A percentile compares a stretch with the other conserved stretches of the same genome.
Evolutionary conservation across 148 eudicot genomes (phyloP).

Genomic region (Vaccinium corymbosum): DNA sequence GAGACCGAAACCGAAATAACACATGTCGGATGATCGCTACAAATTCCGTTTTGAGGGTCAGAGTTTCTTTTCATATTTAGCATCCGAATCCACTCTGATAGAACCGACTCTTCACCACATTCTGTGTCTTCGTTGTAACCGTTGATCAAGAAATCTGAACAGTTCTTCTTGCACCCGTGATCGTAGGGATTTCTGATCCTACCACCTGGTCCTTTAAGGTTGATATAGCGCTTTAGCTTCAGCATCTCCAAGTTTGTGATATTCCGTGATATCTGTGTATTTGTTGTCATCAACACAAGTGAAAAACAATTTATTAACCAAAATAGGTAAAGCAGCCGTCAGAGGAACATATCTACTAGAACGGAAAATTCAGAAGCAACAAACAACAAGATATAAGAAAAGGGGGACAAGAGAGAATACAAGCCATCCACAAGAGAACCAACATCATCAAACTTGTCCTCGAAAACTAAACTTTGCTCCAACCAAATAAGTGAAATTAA

Average conservation of each 20-base stretch:
- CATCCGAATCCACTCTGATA: constrained; percentile 60
- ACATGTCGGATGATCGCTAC: no score
- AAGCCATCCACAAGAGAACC: background rate
- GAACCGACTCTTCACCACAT: constrained; percentile 41
- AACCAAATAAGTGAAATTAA: no score
- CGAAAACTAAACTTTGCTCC: no score
- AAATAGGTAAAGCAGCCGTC: background rate
- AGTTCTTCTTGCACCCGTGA: constrained; percentile 78
- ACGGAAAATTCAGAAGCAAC: background rate
- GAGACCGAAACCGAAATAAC: constrained; percentile 35
- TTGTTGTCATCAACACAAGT: background rate
- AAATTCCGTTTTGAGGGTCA: constrained; percentile 41
- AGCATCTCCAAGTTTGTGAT: constrained; percentile 92
- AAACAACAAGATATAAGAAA: background rate
- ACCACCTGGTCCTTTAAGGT: constrained; percentile 82
- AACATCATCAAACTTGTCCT: no score
- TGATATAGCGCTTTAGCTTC: constrained; percentile 81
- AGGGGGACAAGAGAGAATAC: background rate
- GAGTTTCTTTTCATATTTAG: constrained; percentile 44
- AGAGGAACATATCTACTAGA: background rate
- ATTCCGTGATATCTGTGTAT: constrained; percentile 81
- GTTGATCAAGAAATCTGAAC: constrained; percentile 79
- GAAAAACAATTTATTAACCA: background rate
- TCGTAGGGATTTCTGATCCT: constrained; percentile 84
- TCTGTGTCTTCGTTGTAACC: constrained; percentile 90